Conservation (phyloP, 179 eudicot genomes). For the Pouteria campechiana region DNA sequence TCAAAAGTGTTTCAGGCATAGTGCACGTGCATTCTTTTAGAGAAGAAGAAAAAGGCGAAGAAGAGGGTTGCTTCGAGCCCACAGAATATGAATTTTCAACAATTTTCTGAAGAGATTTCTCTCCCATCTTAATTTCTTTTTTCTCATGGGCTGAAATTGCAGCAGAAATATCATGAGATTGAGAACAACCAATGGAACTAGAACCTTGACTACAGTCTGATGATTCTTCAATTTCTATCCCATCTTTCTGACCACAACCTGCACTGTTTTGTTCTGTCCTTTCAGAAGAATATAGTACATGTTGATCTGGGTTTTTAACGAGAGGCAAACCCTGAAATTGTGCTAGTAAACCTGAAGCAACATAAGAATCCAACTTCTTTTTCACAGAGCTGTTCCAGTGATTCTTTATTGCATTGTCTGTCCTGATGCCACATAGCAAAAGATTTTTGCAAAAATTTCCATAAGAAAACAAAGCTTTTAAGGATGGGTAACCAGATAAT, state of each 20-base stretch:
- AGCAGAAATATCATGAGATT: constrained; percentile 32
- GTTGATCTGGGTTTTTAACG: constrained; percentile 33
- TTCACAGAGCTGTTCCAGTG: constrained; percentile 84
- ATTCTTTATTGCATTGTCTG: constrained; percentile 88
- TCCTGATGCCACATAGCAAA: too few relatives aligned
- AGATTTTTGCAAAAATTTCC: too few relatives aligned
- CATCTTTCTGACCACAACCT: constrained; percentile 41
- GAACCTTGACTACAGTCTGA: constrained; percentile 72
- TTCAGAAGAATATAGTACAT: constrained; percentile 35
- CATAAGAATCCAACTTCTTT: constrained; percentile 54
- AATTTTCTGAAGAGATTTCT: too few relatives aligned
- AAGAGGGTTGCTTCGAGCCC: too few relatives aligned
- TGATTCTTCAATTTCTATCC: constrained; percentile 45
- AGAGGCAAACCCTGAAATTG: constrained; percentile 58
- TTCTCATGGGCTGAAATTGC: too few relatives aligned
- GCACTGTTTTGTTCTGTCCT: constrained; percentile 39
- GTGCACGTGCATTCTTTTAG: too few relatives aligned
- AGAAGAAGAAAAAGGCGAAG: too few relatives aligned
- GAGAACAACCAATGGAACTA: constrained; percentile 37
- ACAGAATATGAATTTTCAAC: too few relatives aligned
- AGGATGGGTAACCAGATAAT: too few relatives aligned
- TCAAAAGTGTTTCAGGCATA: too few relatives aligned
- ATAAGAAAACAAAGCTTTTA: too few relatives aligned
- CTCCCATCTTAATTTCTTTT: too few relatives aligned
- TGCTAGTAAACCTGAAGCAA: constrained; percentile 78